Percentiles rank a stretch among this genome's conserved stretches.
These are phyloP conservation scores for Aspergillus baeticus DNA, from an alignment of 495 filamentous ascomycete species.

Conservation along the genomic window DNA sequence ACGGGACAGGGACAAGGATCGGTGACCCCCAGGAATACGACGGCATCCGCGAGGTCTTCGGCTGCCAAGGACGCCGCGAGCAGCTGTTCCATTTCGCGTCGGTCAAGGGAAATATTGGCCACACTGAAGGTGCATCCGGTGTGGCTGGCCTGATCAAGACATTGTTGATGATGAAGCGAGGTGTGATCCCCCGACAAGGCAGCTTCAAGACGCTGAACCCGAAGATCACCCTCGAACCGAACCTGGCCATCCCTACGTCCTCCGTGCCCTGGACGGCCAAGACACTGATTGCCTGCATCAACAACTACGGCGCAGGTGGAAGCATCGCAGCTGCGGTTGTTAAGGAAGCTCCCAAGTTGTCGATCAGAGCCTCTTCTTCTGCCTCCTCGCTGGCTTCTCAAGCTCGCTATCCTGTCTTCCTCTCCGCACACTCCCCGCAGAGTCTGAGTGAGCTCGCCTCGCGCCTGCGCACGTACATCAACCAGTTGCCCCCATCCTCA, in stretches of 20 bases:
- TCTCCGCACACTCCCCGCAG: neutral
- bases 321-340: neutral
- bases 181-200: neutral
- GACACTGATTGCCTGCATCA: neutral
- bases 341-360: neutral
- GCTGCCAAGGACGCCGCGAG: neutral
- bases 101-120: constrained; percentile 52
- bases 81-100: constrained; percentile 26
- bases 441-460: neutral
- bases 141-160: constrained; percentile 61
- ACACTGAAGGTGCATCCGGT: constrained; percentile 53
- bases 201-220: neutral
- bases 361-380: too few relatives aligned
- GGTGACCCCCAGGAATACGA: constrained; percentile 14
- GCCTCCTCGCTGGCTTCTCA: too few relatives aligned
- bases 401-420: neutral
- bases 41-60: neutral
- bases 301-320: neutral
- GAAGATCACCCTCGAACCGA: neutral
- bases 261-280: neutral
- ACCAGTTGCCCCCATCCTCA: neutral
- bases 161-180: neutral
- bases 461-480: neutral
- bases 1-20: constrained; percentile 41
- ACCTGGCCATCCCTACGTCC: neutral